These are phyloP conservation scores for Ceratocystiopsis sp. DNA, from an alignment of 2,329 filamentous ascomycete genomes.

Conservation along the genomic window DNA sequence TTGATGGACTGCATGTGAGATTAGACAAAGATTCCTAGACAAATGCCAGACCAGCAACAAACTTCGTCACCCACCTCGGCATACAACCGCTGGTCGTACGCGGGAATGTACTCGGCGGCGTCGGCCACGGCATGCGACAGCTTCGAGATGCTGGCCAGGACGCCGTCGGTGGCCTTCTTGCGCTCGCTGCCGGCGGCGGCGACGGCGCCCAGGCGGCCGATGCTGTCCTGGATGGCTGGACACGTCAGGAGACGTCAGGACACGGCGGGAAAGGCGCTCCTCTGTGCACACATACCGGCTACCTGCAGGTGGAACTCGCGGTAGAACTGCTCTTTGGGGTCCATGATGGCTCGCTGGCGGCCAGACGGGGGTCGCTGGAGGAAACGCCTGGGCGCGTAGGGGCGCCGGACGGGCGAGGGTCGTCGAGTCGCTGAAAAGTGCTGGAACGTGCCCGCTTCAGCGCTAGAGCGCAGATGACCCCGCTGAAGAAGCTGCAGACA, in stretches of 20 bases:
- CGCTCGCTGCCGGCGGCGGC: constrained; percentile 55
- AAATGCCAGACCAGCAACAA: too few relatives aligned
- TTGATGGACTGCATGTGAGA: constrained; percentile 49
- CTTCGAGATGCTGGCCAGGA: constrained; percentile 61
- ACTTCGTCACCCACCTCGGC: constrained; percentile 40
- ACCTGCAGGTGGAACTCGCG: constrained; percentile 65
- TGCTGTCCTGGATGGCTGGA: constrained; percentile 58
- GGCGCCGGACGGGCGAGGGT: too few relatives aligned
- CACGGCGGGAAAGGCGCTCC: not conserved
- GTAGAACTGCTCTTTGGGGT: constrained; percentile 66
- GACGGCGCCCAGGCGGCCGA: constrained; percentile 47
- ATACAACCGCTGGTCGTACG: constrained; percentile 81
- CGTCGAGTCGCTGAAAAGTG: too few relatives aligned
- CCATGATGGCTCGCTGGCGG: constrained; percentile 20
- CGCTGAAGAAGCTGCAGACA: too few relatives aligned
- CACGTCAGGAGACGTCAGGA: not conserved
- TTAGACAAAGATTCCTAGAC: not conserved
- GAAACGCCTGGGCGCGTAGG: too few relatives aligned
- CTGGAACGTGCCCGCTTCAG: too few relatives aligned
- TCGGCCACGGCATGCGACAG: constrained; percentile 76
- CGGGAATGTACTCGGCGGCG: constrained; percentile 62
- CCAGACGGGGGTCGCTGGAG: too few relatives aligned
- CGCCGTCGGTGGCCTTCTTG: constrained; percentile 63
- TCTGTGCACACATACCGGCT: constrained; percentile 33
- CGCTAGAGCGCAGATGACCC: too few relatives aligned